Percentiles rank a stretch among this genome's conserved stretches.
These are phyloP conservation scores for Fusarium penzigii DNA, from an alignment of 2,329 filamentous ascomycete genomes.

Conservation along the genomic window DNA sequence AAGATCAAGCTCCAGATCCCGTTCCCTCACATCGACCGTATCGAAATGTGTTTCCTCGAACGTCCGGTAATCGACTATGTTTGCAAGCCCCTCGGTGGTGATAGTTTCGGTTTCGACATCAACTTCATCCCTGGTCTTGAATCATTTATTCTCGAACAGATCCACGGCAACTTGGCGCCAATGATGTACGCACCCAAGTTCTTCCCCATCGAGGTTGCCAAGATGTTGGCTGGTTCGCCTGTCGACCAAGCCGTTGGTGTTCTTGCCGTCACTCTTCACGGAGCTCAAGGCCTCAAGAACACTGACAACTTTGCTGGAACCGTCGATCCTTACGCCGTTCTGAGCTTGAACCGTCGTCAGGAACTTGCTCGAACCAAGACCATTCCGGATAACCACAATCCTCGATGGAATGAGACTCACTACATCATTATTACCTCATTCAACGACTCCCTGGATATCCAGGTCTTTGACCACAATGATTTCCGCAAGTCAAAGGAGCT, in stretches of 20 bases:
- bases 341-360: slow-evolving; percentile 81
- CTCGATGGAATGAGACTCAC: slow-evolving; percentile 94
- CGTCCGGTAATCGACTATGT: slow-evolving; percentile 92
- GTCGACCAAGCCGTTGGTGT: slow-evolving; percentile 97
- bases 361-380: slow-evolving; percentile 88
- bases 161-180: slow-evolving; percentile 87
- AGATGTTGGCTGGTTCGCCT: slow-evolving; percentile 92
- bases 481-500: slow-evolving; percentile 96
- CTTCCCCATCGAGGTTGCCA: slow-evolving; percentile 97
- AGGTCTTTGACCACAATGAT: slow-evolving; percentile 91
- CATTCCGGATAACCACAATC: slow-evolving; percentile 79
- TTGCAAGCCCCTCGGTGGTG: slow-evolving; percentile 94
- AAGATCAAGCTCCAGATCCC: slow-evolving; percentile 97
- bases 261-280: slow-evolving; percentile 85
- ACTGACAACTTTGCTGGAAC: slow-evolving; percentile 90
- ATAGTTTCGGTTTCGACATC: slow-evolving; percentile 96
- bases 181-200: slow-evolving; percentile 99
- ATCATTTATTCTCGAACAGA: slow-evolving; percentile 91
- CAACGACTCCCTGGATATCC: slow-evolving; percentile 81
- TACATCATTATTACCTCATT: slow-evolving; percentile 94
- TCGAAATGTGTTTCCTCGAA: slow-evolving; percentile 94
- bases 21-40: slow-evolving; percentile 91
- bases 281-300: slow-evolving; percentile 91
- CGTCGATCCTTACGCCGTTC: slow-evolving; percentile 83
- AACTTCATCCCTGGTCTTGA: slow-evolving; percentile 97